Percentiles rank a stretch among this genome's conserved stretches.
Conservation (phyloP, 441 rosid species). For the Kokia cookei region DNA sequence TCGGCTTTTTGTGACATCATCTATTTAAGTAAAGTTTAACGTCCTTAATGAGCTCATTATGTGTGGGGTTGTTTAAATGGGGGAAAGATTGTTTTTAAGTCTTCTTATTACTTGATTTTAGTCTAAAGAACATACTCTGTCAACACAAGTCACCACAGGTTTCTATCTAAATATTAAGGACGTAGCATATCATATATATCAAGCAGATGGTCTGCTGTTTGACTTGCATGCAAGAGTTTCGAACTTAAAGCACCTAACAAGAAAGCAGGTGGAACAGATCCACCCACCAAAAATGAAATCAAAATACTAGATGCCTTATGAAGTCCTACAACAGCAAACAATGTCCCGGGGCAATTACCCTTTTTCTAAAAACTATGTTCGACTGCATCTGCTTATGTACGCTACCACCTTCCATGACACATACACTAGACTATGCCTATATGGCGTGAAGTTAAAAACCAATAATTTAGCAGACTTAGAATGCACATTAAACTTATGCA, state of each 20-base stretch:
- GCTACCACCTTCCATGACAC: too few relatives aligned
- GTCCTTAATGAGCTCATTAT: too few relatives aligned
- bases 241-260: conserved; percentile 51
- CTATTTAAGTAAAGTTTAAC: neutral
- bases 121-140: too few relatives aligned
- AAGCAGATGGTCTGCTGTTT: neutral
- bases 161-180: too few relatives aligned
- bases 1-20: neutral
- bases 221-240: neutral
- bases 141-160: too few relatives aligned
- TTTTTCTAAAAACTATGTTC: too few relatives aligned
- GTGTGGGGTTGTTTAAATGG: too few relatives aligned
- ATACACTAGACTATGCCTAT: too few relatives aligned
- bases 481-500: neutral
- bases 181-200: neutral
- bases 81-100: too few relatives aligned
- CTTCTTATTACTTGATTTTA: too few relatives aligned
- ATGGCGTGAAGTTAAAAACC: neutral
- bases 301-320: neutral
- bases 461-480: neutral
- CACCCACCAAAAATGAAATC: conserved; percentile 46
- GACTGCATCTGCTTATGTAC: too few relatives aligned
- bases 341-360: neutral
- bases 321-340: neutral
- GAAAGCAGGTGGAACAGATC: conserved; percentile 83